Evolutionary conservation across 2,329 filamentous ascomycete genomes (phyloP).

Genomic region (Bipolaris victoriae): DNA sequence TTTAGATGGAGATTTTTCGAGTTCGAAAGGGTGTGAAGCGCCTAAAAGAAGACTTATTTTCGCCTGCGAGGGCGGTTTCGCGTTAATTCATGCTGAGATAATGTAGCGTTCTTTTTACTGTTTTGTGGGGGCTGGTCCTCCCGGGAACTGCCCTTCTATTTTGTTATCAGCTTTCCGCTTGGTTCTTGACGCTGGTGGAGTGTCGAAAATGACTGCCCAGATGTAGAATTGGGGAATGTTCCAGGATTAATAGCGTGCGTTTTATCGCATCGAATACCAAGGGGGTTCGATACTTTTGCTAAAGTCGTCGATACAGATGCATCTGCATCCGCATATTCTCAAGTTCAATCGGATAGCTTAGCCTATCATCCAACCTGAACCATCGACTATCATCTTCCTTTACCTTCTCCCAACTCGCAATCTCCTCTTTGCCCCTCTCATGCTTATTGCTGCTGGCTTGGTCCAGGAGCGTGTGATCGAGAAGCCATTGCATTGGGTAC

Average conservation of each 20-base stretch:
- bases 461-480: constrained; percentile 78
- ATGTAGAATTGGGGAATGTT: not conserved
- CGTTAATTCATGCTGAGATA: too few species aligned
- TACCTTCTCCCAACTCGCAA: constrained; percentile 71
- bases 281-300: not conserved
- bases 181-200: not conserved
- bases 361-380: constrained; percentile 71
- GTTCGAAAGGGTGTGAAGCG: not conserved
- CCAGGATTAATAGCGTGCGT: not conserved
- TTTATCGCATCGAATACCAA: not conserved
- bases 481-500: constrained; percentile 93
- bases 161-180: not conserved
- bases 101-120: too few species aligned
- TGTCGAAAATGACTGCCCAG: not conserved
- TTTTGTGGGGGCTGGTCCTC: too few species aligned
- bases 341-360: constrained; percentile 82
- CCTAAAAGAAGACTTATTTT: not conserved
- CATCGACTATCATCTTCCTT: constrained; percentile 78
- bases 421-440: constrained; percentile 20
- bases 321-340: constrained; percentile 97
- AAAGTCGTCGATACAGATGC: constrained; percentile 69
- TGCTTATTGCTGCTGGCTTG: constrained; percentile 19
- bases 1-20: not conserved
- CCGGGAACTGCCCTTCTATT: not conserved
- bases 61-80: not conserved